Base-by-base conservation (phyloP, 306 rosid genomes). In the Nissolia schottii region DNA sequence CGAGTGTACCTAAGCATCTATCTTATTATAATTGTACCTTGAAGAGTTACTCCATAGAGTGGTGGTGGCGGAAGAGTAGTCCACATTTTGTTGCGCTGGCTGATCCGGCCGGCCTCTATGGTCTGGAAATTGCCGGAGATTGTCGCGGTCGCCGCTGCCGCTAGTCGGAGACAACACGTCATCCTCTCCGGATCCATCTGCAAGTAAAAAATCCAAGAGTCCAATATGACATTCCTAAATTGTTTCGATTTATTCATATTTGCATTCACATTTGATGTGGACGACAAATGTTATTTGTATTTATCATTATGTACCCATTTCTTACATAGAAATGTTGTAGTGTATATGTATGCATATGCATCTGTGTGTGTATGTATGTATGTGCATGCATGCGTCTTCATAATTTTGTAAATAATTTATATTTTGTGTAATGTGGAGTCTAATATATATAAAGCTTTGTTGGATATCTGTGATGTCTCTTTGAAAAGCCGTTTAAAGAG, bases 41-140 rank as follows among this genome's bases (percentile, higher is more conserved):
- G 95, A 86, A 49, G 88, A 89, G 71, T 89, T 89, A 50, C 85
- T 84, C 95, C 95, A 86, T 1, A 82, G 82, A 25, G 86, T 80
- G 41, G 79, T 24, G 53, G 70, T 22, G 27, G 69, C 16, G n/a
- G 77, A 77, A 66, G 82, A 43, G 70, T 71, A 76, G 41, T 89
- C 95, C 75, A 59, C 24, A 23, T 84, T 87, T 2, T 77, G 82
- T 71, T 81, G 89, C 51, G 28, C 43, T 4, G 81, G 68, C 40
- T 51, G 78, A 53, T 86, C 90, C 18, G 76, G 13, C 41, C 66
- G 77, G 66, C 85, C 85, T 48, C 84, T 55, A 62, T 81, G 86
- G 48, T 83, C 88, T 5, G 76, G 5, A 48, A 32, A 80, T 28
- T 79, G 86, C 28, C 55, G 63, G 6, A 80, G 7, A 11, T 67